These are phyloP conservation scores for Panicum miliaceum DNA, from an alignment of 176 grass and related monocot genomes.

Conservation along the genomic window DNA sequence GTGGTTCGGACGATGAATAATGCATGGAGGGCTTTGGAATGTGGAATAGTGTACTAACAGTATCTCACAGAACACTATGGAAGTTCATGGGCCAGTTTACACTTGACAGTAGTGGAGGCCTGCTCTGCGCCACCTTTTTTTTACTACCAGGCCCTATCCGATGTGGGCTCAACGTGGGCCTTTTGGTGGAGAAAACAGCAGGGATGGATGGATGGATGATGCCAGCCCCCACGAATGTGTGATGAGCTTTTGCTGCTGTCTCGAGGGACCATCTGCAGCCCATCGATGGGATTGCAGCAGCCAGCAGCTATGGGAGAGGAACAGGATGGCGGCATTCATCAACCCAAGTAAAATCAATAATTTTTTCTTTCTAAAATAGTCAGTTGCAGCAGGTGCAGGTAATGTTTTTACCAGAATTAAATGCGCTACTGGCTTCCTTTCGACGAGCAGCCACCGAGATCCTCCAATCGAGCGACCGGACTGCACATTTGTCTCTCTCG, in stretches of 20 bases:
- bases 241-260: too few relatives aligned
- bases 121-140: not conserved
- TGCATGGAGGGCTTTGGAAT: too few relatives aligned
- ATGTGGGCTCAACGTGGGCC: not conserved
- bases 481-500: not conserved
- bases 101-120: not conserved
- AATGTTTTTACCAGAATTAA: not conserved
- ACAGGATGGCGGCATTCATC: not conserved
- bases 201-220: too few relatives aligned
- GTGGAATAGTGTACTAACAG: not conserved
- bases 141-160: not conserved
- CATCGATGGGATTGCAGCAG: not conserved
- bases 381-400: not conserved
- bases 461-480: not conserved
- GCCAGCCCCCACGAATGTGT: too few relatives aligned
- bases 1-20: too few relatives aligned
- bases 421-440: not conserved
- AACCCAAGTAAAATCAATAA: not conserved
- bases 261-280: conserved; percentile 15
- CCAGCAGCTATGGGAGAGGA: not conserved
- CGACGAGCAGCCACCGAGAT: not conserved
- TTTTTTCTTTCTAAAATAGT: not conserved
- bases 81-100: not conserved
- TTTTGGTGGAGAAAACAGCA: too few relatives aligned
- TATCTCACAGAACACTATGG: not conserved